Evolutionary conservation across 345 rosid species (phyloP).

Genomic region (Aethionema arabicum): DNA sequence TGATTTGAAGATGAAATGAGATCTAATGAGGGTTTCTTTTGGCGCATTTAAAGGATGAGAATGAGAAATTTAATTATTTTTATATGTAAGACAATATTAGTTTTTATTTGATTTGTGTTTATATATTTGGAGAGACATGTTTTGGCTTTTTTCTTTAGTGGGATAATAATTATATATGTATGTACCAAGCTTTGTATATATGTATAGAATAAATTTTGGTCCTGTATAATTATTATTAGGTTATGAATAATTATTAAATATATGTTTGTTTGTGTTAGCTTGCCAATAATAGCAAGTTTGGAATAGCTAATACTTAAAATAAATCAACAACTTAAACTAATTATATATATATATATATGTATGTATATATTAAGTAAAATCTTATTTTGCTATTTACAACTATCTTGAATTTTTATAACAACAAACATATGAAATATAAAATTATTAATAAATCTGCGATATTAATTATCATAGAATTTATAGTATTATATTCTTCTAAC

Average conservation of each 20-base stretch:
- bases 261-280: background rate
- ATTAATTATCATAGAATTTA: no score
- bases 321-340: constrained; percentile 1
- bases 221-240: constrained; percentile 4
- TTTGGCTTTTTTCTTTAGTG: constrained; percentile 25
- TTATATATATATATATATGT: no score
- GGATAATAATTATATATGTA: constrained; percentile 20
- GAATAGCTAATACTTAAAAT: background rate
- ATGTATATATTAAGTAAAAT: no score
- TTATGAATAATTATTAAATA: constrained; percentile 1
- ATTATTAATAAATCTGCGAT: no score
- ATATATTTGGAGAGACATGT: constrained; percentile 30
- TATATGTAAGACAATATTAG: background rate
- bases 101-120: constrained; percentile 14
- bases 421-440: no score
- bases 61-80: background rate
- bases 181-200: no score
- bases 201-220: constrained; percentile 2
- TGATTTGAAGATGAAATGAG: constrained; percentile 1
- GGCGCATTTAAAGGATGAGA: constrained; percentile 28
- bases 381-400: no score
- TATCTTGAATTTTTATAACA: no score
- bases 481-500: no score
- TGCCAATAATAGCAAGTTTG: constrained; percentile 27
- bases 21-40: constrained; percentile 6